phyloP scores from a whole-genome alignment of 768 basidiomycete species.

The Pisolithus albus region DNA sequence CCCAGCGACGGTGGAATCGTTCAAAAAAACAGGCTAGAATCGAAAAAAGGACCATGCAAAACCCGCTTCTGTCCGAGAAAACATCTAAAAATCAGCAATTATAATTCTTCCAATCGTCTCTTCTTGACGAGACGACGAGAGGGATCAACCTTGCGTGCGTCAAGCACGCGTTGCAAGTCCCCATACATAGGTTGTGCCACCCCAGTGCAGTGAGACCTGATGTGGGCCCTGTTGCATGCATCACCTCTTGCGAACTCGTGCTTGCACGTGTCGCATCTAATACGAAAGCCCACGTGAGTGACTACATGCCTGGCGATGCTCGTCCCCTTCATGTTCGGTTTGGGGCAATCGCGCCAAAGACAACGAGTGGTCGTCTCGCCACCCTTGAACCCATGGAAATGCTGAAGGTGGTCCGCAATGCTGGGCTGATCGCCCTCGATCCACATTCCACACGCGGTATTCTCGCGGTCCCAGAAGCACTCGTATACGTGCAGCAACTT shows the following conservation, averaged over 20 bases:
- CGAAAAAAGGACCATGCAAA: not conserved
- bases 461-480: constrained; percentile 21
- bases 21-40: not conserved
- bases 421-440: constrained; percentile 29
- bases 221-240: constrained; percentile 29
- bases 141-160: constrained; percentile 22
- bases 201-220: constrained; percentile 25
- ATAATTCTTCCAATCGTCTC: constrained; percentile 22
- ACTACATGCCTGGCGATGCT: constrained; percentile 28
- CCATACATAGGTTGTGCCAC: constrained; percentile 27
- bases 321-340: constrained; percentile 26
- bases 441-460: constrained; percentile 27
- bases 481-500: constrained; percentile 24
- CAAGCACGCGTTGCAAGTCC: constrained; percentile 20
- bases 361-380: constrained; percentile 26
- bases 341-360: constrained; percentile 25
- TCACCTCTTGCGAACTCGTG: constrained; percentile 29
- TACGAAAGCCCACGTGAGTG: constrained; percentile 25
- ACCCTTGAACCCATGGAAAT: constrained; percentile 25
- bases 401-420: constrained; percentile 27
- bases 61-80: not conserved
- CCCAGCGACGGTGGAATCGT: not conserved
- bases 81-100: not conserved
- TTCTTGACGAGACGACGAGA: constrained; percentile 21
- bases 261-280: constrained; percentile 25